A percentile compares a stretch with the other conserved stretches of the same genome.
These are phyloP conservation scores for Taiozyma onychis DNA, from an alignment of 1,139 yeast genomes.

Conservation along the genomic window DNA sequence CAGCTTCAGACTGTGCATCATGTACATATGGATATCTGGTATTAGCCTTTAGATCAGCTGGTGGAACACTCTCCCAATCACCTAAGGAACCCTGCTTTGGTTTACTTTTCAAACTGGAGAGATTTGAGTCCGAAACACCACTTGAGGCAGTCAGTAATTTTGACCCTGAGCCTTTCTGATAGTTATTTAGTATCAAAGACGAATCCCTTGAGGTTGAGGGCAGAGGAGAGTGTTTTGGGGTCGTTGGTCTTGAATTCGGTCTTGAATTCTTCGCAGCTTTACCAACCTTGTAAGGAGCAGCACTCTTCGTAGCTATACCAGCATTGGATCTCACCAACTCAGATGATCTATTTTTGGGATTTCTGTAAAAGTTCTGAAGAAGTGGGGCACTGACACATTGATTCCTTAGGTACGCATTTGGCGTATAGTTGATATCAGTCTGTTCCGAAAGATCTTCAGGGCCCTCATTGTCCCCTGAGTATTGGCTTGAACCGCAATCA, in stretches of 20 bases:
- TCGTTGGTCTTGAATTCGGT: neutral
- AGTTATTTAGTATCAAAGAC: neutral
- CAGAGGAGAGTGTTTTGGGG: neutral
- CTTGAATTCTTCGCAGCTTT: neutral
- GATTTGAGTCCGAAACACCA: neutral
- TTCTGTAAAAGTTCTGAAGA: neutral
- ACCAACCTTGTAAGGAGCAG: neutral
- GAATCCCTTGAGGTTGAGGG: neutral
- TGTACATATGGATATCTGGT: neutral
- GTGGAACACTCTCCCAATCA: neutral
- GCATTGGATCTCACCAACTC: neutral
- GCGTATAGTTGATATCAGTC: neutral
- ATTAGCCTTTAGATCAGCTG: neutral
- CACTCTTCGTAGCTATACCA: neutral
- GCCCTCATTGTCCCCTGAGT: neutral
- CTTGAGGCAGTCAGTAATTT: neutral
- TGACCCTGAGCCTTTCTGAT: neutral
- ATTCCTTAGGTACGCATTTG: neutral
- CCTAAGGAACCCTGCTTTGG: neutral
- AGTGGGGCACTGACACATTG: neutral
- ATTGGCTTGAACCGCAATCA: neutral
- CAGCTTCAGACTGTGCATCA: neutral
- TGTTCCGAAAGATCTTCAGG: neutral
- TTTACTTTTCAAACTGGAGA: neutral
- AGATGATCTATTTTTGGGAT: neutral